These are phyloP conservation scores for Tylopilus sp. DNA, from an alignment of 768 basidiomycete species.

Conservation along the genomic window DNA sequence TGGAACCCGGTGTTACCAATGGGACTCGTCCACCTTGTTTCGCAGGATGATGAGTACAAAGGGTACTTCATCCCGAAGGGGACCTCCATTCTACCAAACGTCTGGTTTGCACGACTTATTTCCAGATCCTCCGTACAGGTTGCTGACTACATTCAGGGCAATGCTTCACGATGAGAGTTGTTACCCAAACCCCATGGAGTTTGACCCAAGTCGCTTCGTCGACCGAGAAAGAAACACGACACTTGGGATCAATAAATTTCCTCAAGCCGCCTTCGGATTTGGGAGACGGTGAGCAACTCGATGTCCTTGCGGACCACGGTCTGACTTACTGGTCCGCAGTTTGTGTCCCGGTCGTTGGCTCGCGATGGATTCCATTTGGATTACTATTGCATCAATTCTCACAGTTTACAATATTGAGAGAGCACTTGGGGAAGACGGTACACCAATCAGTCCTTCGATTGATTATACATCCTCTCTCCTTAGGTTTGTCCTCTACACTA, in stretches of 20 bases:
- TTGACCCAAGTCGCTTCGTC: conserved; percentile 38
- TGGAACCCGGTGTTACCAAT: conserved; percentile 41
- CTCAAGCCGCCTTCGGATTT: conserved; percentile 40
- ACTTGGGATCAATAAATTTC: conserved; percentile 34
- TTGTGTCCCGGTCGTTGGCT: conserved; percentile 45
- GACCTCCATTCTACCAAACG: conserved; percentile 43
- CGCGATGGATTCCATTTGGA: conserved; percentile 43
- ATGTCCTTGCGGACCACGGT: background rate
- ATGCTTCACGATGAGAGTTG: conserved; percentile 38
- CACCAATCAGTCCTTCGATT: conserved; percentile 30
- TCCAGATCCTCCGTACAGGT: conserved; percentile 10
- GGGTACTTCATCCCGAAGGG: conserved; percentile 45
- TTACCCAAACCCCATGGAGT: conserved; percentile 40
- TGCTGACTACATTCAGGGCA: conserved; percentile 31
- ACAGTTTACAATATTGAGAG: conserved; percentile 39
- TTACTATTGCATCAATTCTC: conserved; percentile 39
- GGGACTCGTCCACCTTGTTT: conserved; percentile 18
- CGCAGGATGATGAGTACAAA: conserved; percentile 43
- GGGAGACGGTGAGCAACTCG: conserved; percentile 33
- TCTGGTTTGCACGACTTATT: conserved; percentile 36
- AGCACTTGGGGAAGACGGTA: conserved; percentile 32
- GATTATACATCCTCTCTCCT: conserved; percentile 36
- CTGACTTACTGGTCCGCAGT: conserved; percentile 20
- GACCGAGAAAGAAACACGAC: conserved; percentile 23
- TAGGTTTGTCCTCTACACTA: conserved; percentile 29